Base-by-base conservation (phyloP, 2,329 filamentous ascomycete species). In the Phyllosticta ampelicida region DNA sequence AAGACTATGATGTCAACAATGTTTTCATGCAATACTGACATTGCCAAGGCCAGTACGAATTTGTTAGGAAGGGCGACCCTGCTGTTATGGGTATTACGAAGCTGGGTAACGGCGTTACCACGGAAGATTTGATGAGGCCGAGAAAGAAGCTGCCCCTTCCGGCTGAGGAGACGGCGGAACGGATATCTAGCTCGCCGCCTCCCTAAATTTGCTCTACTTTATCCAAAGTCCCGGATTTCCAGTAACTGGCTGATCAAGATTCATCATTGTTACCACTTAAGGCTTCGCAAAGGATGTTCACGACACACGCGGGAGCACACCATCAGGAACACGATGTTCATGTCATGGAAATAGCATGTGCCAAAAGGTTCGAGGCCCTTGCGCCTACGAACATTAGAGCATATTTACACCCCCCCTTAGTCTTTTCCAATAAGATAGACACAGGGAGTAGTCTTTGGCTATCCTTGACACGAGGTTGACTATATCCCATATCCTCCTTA, bases 81-180 rank as follows among this genome's bases (percentile, higher is more conserved):
- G 85, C 94, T 0, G 82, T 96, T 44, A 92, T 99, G 69, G 94
- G 94, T 28, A 84, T 96, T 62, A 97, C 91, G 19, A 96, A 96
- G 74, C 75, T 99, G 57, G 83, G 80, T 44, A 79, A 90, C 60
- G 90, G 90, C 9, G 73, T 95, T 26, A 95, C 90, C 20, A 74
- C 92, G 67, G 89, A 92, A 65, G 86, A 87, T 49, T 75, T 99
- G 69, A 94, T 90, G 78, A 83, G 85, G 66, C 88, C 91, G 53
- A 83, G 90, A 73, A 82, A 84, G 69, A 79, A 83, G 67, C 72
- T 88, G 61, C 79, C 82, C 30, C 75, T 78, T 1, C 23, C 23
- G 23, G 23, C 23, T n/a, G 71, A 75, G 55, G 58, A 66, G 53
- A 64, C 76, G 90, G 60, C 87, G 86, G 64, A 86, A 88, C 70